phyloP scores from a whole-genome alignment of 257 asterid genomes.

The Lithospermum erythrorhizon region DNA sequence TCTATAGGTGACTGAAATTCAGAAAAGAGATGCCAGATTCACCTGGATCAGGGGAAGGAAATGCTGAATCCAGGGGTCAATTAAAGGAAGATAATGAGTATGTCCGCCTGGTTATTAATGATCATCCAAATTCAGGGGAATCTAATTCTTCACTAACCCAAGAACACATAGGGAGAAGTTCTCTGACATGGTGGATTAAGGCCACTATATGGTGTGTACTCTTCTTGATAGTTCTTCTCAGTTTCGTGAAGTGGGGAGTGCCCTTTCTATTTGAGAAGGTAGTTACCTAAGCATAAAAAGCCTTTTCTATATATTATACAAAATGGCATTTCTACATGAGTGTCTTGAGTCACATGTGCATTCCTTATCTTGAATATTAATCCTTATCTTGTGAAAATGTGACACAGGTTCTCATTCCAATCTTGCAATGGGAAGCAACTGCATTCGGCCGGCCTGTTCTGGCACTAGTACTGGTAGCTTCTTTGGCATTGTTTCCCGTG shows the following conservation, averaged over 20 bases:
- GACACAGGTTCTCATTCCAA: conserved; percentile 59
- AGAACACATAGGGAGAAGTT: conserved; percentile 18
- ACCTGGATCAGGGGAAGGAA: conserved; percentile 31
- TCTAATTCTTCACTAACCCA: conserved; percentile 23
- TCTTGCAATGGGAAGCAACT: conserved; percentile 85
- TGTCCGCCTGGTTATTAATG: conserved; percentile 53
- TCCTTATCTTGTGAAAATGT: conserved; percentile 26
- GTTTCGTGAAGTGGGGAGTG: conserved; percentile 57
- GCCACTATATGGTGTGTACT: conserved; percentile 31
- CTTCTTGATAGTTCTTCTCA: conserved; percentile 24
- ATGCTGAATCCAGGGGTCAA: conserved; percentile 19
- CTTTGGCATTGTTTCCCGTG: conserved; percentile 78
- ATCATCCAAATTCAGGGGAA: conserved; percentile 37
- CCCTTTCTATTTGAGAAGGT: conserved; percentile 72
- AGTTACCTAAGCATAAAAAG: conserved; percentile 1
- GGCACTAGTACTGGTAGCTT: conserved; percentile 64
- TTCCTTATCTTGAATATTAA: conserved; percentile 3
- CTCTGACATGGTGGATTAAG: conserved; percentile 54
- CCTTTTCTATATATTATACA: neutral
- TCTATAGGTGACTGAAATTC: conserved; percentile 1
- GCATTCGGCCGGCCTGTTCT: conserved; percentile 80
- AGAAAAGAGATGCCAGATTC: conserved; percentile 46
- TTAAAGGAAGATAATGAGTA: conserved; percentile 60
- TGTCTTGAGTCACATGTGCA: neutral
- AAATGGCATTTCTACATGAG: neutral